Evolutionary conservation across 148 eudicot species (phyloP), one percentile per base, ranked within the genome.

Genomic region (Heliosperma pusillum): DNA sequence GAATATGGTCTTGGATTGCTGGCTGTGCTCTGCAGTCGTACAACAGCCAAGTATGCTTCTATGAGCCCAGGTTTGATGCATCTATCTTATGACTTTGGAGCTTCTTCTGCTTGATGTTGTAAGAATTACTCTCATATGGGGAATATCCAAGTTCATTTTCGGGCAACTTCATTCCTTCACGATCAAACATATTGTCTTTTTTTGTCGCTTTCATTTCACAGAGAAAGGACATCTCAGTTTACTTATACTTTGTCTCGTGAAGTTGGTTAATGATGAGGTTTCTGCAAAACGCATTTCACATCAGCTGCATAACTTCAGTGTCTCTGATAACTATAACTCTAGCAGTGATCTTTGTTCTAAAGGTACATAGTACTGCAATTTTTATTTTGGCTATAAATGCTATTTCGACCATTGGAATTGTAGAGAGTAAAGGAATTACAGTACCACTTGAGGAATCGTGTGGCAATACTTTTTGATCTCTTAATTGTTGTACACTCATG

Each of bases 21-120:
- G 99, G 99, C 22, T 92, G 99, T 74, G 96, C 97, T 79, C 89
- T 89, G 67, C 97, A 90, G 76, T 88, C 93, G 33, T 91, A 86
- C 83, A 95, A 92, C 81, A 89, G 96, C 78, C 99, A 95, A 84
- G 90, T 92, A 33, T 95, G 97, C 81, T 95, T 95, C 82, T 95
- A 92, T 72, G 99, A 95, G 87, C 99, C 99, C 58, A 88, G 99
- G 78, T 95, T 95, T 81, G 99, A 95, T 87, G 96, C 94, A 73
- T 86, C 89, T 40, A 84, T 92, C 66, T 73, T 80, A 73, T 94
- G 81, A 90, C 47, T 20, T n/a, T 45, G 63, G 56, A 73, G 64
- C 11, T 67, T 66, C n/a, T 40, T 29, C 29, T 80, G 25, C 61
- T 52, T 64, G 55, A 30, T 74, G 44, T 52, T 50, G 22, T 20